Conservation (phyloP, 345 rosid genomes). For the Alliaria petiolata region DNA sequence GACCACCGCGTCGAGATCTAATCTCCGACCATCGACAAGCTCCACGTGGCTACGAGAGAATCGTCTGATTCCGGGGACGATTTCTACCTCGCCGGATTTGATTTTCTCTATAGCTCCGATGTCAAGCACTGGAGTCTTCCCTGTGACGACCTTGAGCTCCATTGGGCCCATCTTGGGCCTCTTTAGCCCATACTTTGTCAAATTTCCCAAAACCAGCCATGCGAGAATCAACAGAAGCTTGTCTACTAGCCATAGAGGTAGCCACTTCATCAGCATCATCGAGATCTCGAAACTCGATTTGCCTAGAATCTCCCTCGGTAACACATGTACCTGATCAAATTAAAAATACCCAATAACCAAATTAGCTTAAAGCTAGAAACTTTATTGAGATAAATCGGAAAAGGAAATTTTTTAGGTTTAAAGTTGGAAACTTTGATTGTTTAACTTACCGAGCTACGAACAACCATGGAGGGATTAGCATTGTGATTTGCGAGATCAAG, state of each 20-base stretch:
- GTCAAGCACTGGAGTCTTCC: slow-evolving; percentile 81
- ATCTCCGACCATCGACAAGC: slow-evolving; percentile 49
- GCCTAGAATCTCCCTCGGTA: slow-evolving; percentile 62
- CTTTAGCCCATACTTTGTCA: slow-evolving; percentile 51
- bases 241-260: slow-evolving; percentile 78
- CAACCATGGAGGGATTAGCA: slow-evolving; percentile 76
- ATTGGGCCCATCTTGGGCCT: slow-evolving; percentile 69
- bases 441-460: slow-evolving; percentile 78
- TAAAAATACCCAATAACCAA: neutral
- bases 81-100: slow-evolving; percentile 55
- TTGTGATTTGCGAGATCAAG: slow-evolving; percentile 80
- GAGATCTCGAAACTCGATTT: slow-evolving; percentile 59
- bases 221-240: slow-evolving; percentile 50
- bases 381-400: neutral
- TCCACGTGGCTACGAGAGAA: slow-evolving; percentile 54
- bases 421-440: neutral
- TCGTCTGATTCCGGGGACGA: slow-evolving; percentile 65
- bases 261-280: slow-evolving; percentile 59
- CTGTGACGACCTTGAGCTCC: slow-evolving; percentile 50
- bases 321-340: slow-evolving; percentile 52
- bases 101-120: slow-evolving; percentile 69
- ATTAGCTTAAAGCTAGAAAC: neutral
- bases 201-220: slow-evolving; percentile 55
- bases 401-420: no score
- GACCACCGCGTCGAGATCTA: slow-evolving; percentile 58